A percentile compares a stretch with the other conserved stretches of the same genome.
Evolutionary conservation across 2,329 filamentous ascomycete species (phyloP).

Genomic region (Cryphonectria parasitica): DNA sequence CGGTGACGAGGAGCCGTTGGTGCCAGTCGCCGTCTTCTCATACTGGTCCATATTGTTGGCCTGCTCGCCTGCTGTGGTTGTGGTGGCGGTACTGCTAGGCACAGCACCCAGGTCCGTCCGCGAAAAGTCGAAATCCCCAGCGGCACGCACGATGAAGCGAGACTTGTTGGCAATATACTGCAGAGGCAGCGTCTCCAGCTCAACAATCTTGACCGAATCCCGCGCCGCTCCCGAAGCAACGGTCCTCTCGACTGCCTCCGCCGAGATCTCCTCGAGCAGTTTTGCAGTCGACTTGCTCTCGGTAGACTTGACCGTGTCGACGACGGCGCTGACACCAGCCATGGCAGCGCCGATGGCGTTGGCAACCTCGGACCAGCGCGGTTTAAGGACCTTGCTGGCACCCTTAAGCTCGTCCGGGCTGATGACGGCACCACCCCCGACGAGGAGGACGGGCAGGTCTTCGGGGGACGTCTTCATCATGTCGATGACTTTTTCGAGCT

Average conservation of each 20-base stretch:
- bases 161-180: conserved; percentile 59
- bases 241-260: conserved; percentile 48
- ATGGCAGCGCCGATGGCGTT: conserved; percentile 56
- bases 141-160: conserved; percentile 61
- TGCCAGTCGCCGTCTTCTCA: conserved; percentile 30
- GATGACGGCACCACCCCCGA: conserved; percentile 50
- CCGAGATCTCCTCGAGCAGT: conserved; percentile 43
- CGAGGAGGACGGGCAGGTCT: conserved; percentile 41
- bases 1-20: conserved; percentile 15
- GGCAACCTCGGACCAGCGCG: conserved; percentile 47
- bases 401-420: conserved; percentile 41
- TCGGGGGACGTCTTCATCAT: conserved; percentile 36
- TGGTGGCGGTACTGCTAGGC: conserved; percentile 8
- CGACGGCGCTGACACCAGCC: conserved; percentile 59
- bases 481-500: conserved; percentile 35
- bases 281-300: conserved; percentile 45
- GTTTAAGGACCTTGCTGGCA: conserved; percentile 42
- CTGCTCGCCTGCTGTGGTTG: neutral
- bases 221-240: conserved; percentile 50
- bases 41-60: conserved; percentile 34
- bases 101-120: conserved; percentile 36
- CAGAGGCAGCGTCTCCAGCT: conserved; percentile 59
- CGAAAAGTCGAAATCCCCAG: conserved; percentile 58
- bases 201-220: conserved; percentile 51
- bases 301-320: conserved; percentile 55